Base-by-base conservation (phyloP, 2,329 filamentous ascomycete genomes). In the Fusarium buxicola region DNA sequence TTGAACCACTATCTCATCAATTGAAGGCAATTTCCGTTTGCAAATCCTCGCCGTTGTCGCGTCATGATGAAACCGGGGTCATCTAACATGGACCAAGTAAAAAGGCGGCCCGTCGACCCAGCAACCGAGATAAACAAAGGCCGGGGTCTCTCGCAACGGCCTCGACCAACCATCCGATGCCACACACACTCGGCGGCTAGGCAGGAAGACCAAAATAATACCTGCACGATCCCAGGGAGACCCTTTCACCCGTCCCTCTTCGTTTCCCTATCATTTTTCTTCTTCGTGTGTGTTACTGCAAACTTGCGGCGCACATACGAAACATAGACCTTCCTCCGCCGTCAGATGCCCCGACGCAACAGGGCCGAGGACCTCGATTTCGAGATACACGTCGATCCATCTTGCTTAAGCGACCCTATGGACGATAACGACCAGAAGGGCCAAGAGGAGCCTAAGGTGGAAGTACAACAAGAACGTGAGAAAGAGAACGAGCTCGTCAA, bases 341-440 rank as follows among this genome's bases (percentile, higher is more conserved):
- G 46, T 63, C 63, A 61, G 52, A 73, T 74, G 69, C 65, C 71
- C 69, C 70, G 73, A 61, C 69, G 69, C 35, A 69, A 66, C 15
- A 70, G 63, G 59, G 66, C 59, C 44, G 65, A 70, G 52, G 76
- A 81, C 58, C 65, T 75, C 64, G 77, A 83, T 63, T 82, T 84
- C 59, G 72, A 81, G 8, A 83, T 81, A 63, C 79, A 81, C 75
- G 74, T 81, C 68, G 81, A 84, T 68, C 70, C 72, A 38, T 82
- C 78, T 50, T 82, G 79, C 66, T 41, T 78, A 51, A 78, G 72
- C 68, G 74, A 74, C 36, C 73, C 75, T 54, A 79, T 80, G 74
- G 75, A 79, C 66, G 76, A 81, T 57, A 66, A 64, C 52, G 63
- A 70, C 12, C 60, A 49, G 21, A 60, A 66, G 36, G 58, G 63